phyloP scores from a whole-genome alignment of 2,329 filamentous ascomycete genomes.

The Zasmidium angulare region DNA sequence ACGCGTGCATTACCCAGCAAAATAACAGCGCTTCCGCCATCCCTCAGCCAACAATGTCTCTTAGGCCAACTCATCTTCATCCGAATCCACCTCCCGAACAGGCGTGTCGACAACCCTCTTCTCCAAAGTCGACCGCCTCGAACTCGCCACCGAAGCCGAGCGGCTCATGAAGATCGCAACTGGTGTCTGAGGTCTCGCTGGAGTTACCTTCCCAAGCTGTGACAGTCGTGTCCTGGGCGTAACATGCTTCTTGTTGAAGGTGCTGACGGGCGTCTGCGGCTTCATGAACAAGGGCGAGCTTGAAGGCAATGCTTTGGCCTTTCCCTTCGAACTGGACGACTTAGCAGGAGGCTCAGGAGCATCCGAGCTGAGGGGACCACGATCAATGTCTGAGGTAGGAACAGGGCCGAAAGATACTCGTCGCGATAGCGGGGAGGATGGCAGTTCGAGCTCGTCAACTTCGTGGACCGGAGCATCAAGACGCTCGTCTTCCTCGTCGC shows the following conservation, averaged over 20 bases:
- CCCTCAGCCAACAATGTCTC: neutral
- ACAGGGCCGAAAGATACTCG: neutral
- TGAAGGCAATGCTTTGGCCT: neutral
- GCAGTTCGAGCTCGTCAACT: neutral
- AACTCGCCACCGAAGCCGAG: slow-evolving; percentile 3
- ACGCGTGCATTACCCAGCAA: neutral
- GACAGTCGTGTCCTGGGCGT: slow-evolving; percentile 14
- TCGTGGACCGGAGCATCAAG: neutral
- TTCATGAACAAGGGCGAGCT: slow-evolving; percentile 11
- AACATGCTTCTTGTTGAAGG: slow-evolving; percentile 7
- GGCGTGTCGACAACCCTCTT: slow-evolving; percentile 17
- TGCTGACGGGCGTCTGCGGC: slow-evolving; percentile 4
- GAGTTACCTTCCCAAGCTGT: slow-evolving; percentile 7
- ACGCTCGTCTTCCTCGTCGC: neutral
- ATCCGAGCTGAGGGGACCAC: neutral
- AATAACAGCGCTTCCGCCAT: neutral
- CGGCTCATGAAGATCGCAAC: slow-evolving; percentile 6
- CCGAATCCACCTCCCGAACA: slow-evolving; percentile 18
- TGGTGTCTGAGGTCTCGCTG: slow-evolving; percentile 3
- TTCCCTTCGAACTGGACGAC: neutral
- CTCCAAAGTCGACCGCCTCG: neutral
- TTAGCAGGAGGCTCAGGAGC: neutral
- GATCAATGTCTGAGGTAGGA: neutral
- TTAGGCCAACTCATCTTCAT: slow-evolving; percentile 21
- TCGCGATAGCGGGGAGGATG: neutral